Base-by-base conservation (phyloP, 208 protist species). In the Trypanosoma boissoni region DNA sequence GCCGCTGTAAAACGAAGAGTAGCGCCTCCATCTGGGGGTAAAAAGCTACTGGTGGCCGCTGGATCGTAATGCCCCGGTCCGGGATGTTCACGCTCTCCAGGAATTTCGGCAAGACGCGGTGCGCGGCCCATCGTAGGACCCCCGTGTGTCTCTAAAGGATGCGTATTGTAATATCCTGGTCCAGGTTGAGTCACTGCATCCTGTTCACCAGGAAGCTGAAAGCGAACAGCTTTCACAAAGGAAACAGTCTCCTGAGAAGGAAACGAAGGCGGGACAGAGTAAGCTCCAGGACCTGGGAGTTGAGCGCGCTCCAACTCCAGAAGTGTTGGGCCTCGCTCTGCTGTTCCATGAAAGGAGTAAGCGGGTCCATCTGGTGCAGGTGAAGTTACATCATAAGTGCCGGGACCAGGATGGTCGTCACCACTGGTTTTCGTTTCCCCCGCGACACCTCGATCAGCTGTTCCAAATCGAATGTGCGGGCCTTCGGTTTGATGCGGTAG, bases 381-480 rank as follows among this genome's bases (percentile, higher is more conserved):
- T n/a, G 41, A 2, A 34, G 6, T 18, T 20, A 62, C 43, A 36
- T 71, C 72, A 43, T 79, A 73, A 28, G 64, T 59, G 16, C 77
- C 72, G 23, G 72, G 72, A 1, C 64, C 69, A 28, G 75, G 69
- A 2, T 45, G 2, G 8, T 49, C 60, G 37, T 51, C 32, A 36
- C 23, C 34, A 16, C 8, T 39, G 34, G 8, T 12, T 12, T 48
- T 28, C 0, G n/a, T 28, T 6, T 18, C 28, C 2, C 26, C 6
- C 14, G 16, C 44, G 9, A 54, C 20, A 24, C 10, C 44, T 52
- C 62, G 50, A n/a, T 46, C 28, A 27, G 68, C 54, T 23, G 55
- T 58, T 27, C 48, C 55, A 69, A 70, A 65, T 9, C 32, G 21
- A 43, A 64, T 41, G 16, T 14, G 2, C 39, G 53, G 53, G 6